Base-by-base conservation (phyloP, 495 filamentous ascomycete genomes). In the Corynascus novoguineensis region DNA sequence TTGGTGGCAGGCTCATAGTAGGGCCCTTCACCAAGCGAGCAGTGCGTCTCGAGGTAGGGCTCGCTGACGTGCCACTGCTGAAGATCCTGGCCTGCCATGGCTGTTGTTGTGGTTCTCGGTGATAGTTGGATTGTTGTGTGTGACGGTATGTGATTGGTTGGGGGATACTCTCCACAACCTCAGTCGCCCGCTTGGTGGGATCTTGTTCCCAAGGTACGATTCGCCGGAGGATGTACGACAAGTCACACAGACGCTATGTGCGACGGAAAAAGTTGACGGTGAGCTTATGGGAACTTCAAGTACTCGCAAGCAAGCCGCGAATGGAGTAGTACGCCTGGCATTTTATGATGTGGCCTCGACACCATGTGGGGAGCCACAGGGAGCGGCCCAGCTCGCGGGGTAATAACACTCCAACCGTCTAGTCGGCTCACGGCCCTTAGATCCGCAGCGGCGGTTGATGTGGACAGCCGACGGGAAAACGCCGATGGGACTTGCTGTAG, bases 21-120 rank as follows among this genome's bases (percentile, higher is more conserved):
- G 14, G 92, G 92, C 2, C 84, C 92, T 74, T 96, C 91, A 55
- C 90, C 87, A 27, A 96, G 78, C 14, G 75, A 77, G 68, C 88
- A 91, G 51, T 86, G 76, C 52, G 86, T 75, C 58, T 87, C 73
- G 44, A 96, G 71, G 72, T 86, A 95, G 24, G 92, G 89, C 83
- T 90, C 66, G 31, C 66, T 69, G 60, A 74, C 70, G 42, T 68
- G 63, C 76, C 76, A 79, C 56, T 68, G 61, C 57, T 77, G 73
- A 14, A 77, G 48, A 25, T 54, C 48, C 45, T 62, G 8, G 32
- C 50, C 42, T 32, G 63, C 61, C 64, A 70, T 71, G 57, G 52
- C 62, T 49, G 55, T 60, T 50, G 50, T 28, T 12, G 14, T 27
- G 5, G 37, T 10, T 44, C 15, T 3, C 19, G 21, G 6, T 24